These are phyloP conservation scores for Papilionanthe hybrid DNA, from an alignment of 116 monocot genomes.

Conservation along the genomic window DNA sequence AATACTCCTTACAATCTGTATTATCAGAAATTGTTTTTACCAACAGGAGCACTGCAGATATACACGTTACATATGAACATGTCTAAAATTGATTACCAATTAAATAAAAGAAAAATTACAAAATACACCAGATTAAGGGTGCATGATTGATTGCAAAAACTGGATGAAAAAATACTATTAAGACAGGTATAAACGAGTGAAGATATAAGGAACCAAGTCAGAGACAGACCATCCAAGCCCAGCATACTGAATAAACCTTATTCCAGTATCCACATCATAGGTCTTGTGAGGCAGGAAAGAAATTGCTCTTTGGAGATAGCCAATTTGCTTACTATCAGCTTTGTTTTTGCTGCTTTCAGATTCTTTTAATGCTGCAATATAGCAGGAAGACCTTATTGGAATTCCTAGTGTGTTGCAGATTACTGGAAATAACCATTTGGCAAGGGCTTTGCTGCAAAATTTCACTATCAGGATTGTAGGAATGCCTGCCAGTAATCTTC, in stretches of 20 bases:
- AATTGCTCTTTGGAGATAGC: slow-evolving; percentile 43
- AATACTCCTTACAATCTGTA: no score
- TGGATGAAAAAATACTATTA: neutral
- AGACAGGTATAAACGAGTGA: slow-evolving; percentile 51
- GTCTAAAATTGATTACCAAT: no score
- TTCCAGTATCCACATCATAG: slow-evolving; percentile 82
- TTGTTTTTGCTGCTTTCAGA: slow-evolving; percentile 24
- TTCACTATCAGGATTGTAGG: slow-evolving; percentile 77
- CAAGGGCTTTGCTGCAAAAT: slow-evolving; percentile 84
- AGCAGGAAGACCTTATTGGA: slow-evolving; percentile 70
- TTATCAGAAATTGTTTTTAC: no score
- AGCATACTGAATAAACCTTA: slow-evolving; percentile 79
- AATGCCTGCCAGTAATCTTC: slow-evolving; percentile 61
- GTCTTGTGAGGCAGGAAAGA: slow-evolving; percentile 39
- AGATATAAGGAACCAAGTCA: slow-evolving; percentile 74
- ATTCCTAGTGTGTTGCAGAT: slow-evolving; percentile 68
- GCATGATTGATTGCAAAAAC: neutral
- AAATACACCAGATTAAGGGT: slow-evolving; percentile 4
- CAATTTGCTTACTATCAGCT: slow-evolving; percentile 28
- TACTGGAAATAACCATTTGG: slow-evolving; percentile 83
- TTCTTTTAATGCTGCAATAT: slow-evolving; percentile 52
- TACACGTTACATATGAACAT: no score
- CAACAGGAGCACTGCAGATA: no score
- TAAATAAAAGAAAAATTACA: no score
- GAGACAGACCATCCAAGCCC: slow-evolving; percentile 87